A percentile compares a stretch with the other conserved stretches of the same genome.
Conservation (phyloP, 495 filamentous ascomycete species). For the Penicillium tannophilum region DNA sequence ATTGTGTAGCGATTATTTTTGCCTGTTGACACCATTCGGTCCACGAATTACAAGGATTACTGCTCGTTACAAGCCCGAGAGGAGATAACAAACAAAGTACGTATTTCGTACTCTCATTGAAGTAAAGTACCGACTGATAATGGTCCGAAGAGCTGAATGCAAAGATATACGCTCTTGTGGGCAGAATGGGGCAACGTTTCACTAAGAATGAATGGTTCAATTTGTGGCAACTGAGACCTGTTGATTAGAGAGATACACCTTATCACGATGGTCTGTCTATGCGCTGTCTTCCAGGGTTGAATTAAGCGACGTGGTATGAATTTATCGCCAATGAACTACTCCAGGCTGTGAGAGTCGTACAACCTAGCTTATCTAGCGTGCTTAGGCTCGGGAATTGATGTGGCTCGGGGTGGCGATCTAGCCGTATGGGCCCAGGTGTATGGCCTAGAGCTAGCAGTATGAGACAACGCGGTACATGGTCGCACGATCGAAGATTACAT, state of each 20-base stretch:
- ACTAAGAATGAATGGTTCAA: slow-evolving; percentile 3
- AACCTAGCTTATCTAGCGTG: background rate
- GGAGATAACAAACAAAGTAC: slow-evolving; percentile 3
- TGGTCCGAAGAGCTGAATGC: background rate
- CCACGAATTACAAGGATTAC: slow-evolving; percentile 6
- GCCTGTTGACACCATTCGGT: background rate
- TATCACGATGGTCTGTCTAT: no score
- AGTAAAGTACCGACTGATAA: background rate
- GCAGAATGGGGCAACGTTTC: background rate
- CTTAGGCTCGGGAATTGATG: background rate
- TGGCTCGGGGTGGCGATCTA: background rate
- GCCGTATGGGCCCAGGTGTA: background rate
- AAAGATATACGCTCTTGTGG: slow-evolving; percentile 3
- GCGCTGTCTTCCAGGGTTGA: no score
- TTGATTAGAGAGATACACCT: background rate
- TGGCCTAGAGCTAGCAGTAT: background rate
- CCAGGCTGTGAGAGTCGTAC: background rate
- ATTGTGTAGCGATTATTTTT: background rate
- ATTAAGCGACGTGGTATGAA: no score
- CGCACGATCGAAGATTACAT: background rate
- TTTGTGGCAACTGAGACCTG: background rate
- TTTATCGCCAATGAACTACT: no score
- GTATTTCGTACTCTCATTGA: background rate
- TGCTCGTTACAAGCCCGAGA: slow-evolving; percentile 6
- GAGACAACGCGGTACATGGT: no score